Conservation (phyloP, 805 yeast genomes). For the Candida morakotiae region DNA sequence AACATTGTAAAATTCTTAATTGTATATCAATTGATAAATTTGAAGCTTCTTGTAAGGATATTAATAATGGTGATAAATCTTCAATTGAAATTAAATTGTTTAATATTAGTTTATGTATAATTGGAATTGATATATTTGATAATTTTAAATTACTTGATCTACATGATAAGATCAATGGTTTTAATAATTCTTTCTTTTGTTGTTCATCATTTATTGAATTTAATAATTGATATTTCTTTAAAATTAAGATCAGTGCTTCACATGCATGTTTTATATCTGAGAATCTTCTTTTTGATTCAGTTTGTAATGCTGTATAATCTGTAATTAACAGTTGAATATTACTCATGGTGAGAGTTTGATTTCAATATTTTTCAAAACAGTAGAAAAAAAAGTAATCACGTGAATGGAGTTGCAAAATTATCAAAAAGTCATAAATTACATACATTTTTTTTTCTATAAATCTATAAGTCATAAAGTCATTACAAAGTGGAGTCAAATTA, state of each 20-base stretch:
- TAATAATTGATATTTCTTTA: slow-evolving; percentile 9
- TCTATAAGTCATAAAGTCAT: not conserved
- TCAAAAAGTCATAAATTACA: too few species aligned
- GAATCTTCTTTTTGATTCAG: slow-evolving; percentile 71
- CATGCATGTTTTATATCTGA: slow-evolving; percentile 57
- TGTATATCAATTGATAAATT: slow-evolving; percentile 79
- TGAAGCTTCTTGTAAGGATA: slow-evolving; percentile 68
- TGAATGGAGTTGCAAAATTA: too few species aligned
- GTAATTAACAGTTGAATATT: slow-evolving; percentile 41
- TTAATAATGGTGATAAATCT: slow-evolving; percentile 53
- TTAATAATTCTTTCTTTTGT: slow-evolving; percentile 13
- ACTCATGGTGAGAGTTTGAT: too few species aligned
- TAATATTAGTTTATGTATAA: slow-evolving; percentile 59
- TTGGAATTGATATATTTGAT: slow-evolving; percentile 66
- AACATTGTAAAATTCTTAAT: slow-evolving; percentile 75
- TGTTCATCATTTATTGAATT: slow-evolving; percentile 9
- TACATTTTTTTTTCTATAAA: not conserved
- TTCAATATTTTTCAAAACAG: too few species aligned
- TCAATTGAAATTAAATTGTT: slow-evolving; percentile 51
- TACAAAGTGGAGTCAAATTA: not conserved
- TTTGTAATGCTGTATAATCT: slow-evolving; percentile 57
- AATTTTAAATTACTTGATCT: slow-evolving; percentile 71
- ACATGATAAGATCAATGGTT: slow-evolving; percentile 72
- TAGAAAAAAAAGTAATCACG: not conserved
- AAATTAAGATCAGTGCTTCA: slow-evolving; percentile 17